Evolutionary conservation across 208 protist species (phyloP), one percentile per base, ranked within the genome.

Genomic region (Leishmania arabica): DNA sequence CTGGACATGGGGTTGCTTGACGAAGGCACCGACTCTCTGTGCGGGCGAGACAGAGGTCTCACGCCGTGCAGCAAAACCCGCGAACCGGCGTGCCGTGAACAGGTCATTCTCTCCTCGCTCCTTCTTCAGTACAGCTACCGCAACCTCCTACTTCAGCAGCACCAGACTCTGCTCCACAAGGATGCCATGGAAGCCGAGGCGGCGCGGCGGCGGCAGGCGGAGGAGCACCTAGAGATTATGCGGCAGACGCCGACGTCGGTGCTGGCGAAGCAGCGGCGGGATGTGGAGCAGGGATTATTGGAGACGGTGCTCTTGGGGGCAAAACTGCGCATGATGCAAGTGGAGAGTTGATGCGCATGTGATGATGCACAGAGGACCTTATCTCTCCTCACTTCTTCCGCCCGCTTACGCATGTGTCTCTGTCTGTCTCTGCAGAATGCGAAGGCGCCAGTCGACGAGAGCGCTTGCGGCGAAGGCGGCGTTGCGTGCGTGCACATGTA

Each of bases 141-240:
- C 70, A 93, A 93, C 62, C 77, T 95, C 34, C 74, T 93, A 74
- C 79, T 94, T 60, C 91, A 94, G 82, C 92, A 96, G 77, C 92
- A 88, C 66, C 54, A 87, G 31, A 82, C 89, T 19, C 83, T 96
- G 17, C 78, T 90, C 13, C 65, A 82, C 65, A 85, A 82, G 69
- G 77, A 81, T 74, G 73, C 62, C 53, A 58, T 69, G 34, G 82
- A 86, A 66, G 82, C 82, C 27, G 82, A 86, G 42, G 64, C 34
- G 75, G 80, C 83, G 8, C 70, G 62, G 37, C 75, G 77, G 65
- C 75, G 75, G 13, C 79, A 84, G 62, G 45, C 54, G n/a, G 81
- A 86, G 47, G 79, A 85, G 68, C 79, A 83, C 51, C 66, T 81
- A 31, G 76, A 77, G 56, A 40, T 83, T 51, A 74, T 56, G 27